Evolutionary conservation across 2,329 filamentous ascomycete genomes (phyloP).

Genomic region (Scorias spongiosa): DNA sequence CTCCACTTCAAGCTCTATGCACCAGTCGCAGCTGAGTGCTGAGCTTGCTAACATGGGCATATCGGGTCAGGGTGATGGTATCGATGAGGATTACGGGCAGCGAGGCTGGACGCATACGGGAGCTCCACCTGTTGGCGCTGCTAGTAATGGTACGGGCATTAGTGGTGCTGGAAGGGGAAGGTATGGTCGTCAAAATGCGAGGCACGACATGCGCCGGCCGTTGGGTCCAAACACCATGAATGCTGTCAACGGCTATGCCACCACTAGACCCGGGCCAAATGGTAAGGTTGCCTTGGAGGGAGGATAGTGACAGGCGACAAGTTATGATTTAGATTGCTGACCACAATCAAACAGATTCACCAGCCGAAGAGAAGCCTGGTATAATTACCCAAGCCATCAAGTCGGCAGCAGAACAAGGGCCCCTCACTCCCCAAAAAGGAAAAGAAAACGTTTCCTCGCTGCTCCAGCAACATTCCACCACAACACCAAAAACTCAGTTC

Average conservation of each 20-base stretch:
- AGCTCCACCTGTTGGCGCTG: constrained; percentile 25
- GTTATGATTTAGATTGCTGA: background rate
- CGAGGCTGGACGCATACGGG: constrained; percentile 1
- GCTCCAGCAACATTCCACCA: constrained; percentile 48
- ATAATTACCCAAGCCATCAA: constrained; percentile 90
- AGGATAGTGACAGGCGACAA: background rate
- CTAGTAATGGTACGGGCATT: constrained; percentile 46
- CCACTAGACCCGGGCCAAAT: background rate
- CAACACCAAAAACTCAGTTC: constrained; percentile 68
- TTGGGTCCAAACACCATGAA: constrained; percentile 26
- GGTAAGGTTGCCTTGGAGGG: background rate
- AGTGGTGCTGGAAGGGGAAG: constrained; percentile 75
- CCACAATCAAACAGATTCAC: background rate
- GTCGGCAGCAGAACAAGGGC: constrained; percentile 58
- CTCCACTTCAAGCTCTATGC: constrained; percentile 45
- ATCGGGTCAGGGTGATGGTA: constrained; percentile 12
- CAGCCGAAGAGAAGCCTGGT: constrained; percentile 27
- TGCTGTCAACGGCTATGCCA: constrained; percentile 26
- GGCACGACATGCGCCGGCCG: constrained; percentile 25
- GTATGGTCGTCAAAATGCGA: constrained; percentile 47
- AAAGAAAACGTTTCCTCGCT: constrained; percentile 69
- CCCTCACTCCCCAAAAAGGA: constrained; percentile 40
- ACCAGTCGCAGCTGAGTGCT: constrained; percentile 43
- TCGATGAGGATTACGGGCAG: background rate
- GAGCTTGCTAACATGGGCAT: constrained; percentile 52